Evolutionary conservation across 495 filamentous ascomycete genomes (phyloP).

Genomic region (Penicillium cinerascens): DNA sequence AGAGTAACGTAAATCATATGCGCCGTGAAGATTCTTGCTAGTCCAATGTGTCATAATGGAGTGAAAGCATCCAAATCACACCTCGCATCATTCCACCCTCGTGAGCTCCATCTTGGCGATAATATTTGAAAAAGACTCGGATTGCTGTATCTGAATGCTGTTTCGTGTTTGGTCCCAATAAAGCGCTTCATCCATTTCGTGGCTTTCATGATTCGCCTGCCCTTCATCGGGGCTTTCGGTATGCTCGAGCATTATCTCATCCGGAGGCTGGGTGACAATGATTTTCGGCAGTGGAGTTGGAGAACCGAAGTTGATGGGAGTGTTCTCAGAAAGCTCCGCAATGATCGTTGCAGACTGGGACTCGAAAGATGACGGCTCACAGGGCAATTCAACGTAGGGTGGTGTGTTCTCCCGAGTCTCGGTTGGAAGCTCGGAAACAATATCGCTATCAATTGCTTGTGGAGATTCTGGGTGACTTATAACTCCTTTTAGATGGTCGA

Average conservation of each 20-base stretch:
- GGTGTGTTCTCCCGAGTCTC: background rate
- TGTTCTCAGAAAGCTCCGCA: conserved; percentile 7
- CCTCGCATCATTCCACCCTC: background rate
- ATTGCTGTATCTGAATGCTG: conserved; percentile 12
- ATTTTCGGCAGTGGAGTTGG: conserved; percentile 5
- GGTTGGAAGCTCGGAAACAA: background rate
- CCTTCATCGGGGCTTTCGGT: background rate
- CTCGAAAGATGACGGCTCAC: background rate
- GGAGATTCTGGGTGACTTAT: background rate
- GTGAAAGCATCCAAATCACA: background rate
- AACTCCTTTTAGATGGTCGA: conserved; percentile 4
- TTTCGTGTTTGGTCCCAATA: conserved; percentile 12
- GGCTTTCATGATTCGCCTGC: background rate
- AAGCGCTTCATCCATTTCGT: conserved; percentile 7
- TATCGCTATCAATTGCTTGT: background rate
- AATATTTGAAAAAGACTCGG: conserved; percentile 11
- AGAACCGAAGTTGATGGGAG: background rate
- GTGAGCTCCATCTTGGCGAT: conserved; percentile 6
- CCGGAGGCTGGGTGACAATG: conserved; percentile 7
- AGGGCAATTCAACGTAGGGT: background rate
- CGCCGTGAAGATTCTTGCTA: too few relatives aligned
- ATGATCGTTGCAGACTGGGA: background rate
- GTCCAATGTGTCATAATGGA: background rate
- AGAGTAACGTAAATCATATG: too few relatives aligned
- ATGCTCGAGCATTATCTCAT: background rate